A percentile compares a stretch with the other conserved stretches of the same genome.
Conservation (phyloP, 805 yeast genomes). For the Candida wancherniae region DNA sequence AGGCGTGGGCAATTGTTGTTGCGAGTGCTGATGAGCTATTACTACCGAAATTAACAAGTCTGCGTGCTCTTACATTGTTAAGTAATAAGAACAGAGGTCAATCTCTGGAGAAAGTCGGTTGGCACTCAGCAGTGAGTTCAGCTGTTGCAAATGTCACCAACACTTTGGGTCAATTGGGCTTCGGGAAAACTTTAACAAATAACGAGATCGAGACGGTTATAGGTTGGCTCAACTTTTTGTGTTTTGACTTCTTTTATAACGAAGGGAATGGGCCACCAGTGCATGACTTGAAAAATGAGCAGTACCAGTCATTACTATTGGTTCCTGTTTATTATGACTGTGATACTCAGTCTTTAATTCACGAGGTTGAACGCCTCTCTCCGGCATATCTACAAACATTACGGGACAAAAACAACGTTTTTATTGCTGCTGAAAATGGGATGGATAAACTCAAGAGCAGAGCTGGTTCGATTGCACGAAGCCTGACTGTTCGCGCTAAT, state of each 20-base stretch:
- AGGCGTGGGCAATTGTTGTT: slow-evolving; percentile 76
- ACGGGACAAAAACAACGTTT: slow-evolving; percentile 44
- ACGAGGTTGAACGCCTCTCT: slow-evolving; percentile 56
- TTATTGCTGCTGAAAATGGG: slow-evolving; percentile 6
- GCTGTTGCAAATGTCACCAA: slow-evolving; percentile 49
- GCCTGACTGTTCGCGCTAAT: slow-evolving; percentile 66
- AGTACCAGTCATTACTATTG: slow-evolving; percentile 59
- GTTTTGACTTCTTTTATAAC: slow-evolving; percentile 71
- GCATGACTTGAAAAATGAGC: slow-evolving; percentile 53
- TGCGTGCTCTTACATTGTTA: slow-evolving; percentile 28
- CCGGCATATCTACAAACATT: slow-evolving; percentile 49
- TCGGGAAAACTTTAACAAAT: slow-evolving; percentile 51
- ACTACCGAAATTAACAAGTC: slow-evolving; percentile 63
- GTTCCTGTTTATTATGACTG: slow-evolving; percentile 64
- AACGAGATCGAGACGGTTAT: slow-evolving; percentile 65
- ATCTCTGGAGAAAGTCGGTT: slow-evolving; percentile 18
- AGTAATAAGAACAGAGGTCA: slow-evolving; percentile 16
- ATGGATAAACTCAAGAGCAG: slow-evolving; percentile 21
- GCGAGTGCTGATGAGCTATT: slow-evolving; percentile 64
- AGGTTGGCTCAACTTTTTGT: slow-evolving; percentile 62
- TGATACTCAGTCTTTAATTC: slow-evolving; percentile 40
- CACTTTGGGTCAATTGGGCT: slow-evolving; percentile 40
- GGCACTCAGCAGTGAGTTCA: slow-evolving; percentile 43
- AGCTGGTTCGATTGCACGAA: slow-evolving; percentile 52
- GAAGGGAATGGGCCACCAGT: slow-evolving; percentile 78